Conservation (phyloP, 2,329 filamentous ascomycete genomes). For the Colletotrichum sp. region DNA sequence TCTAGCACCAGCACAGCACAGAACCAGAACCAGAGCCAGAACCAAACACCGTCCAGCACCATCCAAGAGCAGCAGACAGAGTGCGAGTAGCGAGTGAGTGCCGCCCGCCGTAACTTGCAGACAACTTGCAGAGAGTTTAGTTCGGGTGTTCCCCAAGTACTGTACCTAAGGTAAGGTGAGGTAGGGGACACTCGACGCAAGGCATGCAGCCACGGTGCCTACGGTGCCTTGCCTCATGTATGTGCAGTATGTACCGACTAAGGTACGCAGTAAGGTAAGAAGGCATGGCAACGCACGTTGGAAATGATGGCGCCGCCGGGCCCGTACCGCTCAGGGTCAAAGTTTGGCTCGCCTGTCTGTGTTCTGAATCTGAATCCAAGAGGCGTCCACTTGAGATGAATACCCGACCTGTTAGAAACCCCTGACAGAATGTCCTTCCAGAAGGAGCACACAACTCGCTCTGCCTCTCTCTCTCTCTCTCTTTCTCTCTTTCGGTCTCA, state of each 20-base stretch:
- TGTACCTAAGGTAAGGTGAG: background rate
- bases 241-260: background rate
- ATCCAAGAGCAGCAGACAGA: background rate
- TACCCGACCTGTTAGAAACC: background rate
- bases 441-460: background rate
- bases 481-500: background rate
- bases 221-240: background rate
- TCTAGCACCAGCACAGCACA: background rate
- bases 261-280: background rate
- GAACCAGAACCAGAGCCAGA: background rate
- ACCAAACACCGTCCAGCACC: background rate
- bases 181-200: background rate
- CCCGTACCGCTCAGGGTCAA: slow-evolving; percentile 9
- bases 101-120: background rate
- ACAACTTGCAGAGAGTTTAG: background rate
- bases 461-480: background rate
- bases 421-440: background rate
- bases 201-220: background rate
- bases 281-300: background rate
- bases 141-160: background rate
- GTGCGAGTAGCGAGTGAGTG: background rate
- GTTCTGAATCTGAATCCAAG: slow-evolving; percentile 2
- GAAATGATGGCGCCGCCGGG: background rate
- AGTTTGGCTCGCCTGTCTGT: background rate
- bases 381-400: background rate